phyloP scores from a whole-genome alignment of 768 basidiomycete species.

The Kwoniella pini region DNA sequence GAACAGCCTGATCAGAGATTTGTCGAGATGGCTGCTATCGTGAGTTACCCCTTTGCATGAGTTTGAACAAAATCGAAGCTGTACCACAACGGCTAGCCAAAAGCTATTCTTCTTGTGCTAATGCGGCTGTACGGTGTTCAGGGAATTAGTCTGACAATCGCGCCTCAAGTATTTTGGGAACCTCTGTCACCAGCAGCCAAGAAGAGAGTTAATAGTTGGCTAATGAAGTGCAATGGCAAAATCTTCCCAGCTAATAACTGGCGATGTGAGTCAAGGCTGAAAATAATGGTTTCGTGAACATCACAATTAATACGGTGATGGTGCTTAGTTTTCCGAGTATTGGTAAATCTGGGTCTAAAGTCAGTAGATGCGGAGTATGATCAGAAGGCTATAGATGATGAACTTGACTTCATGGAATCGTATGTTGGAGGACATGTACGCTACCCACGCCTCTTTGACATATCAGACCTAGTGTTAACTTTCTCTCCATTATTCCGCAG shows the following conservation, averaged over 20 bases:
- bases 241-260: slow-evolving; percentile 39
- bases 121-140: too few relatives aligned
- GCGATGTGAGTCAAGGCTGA: slow-evolving; percentile 29
- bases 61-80: too few relatives aligned
- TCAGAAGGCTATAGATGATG: slow-evolving; percentile 32
- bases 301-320: not conserved
- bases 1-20: slow-evolving; percentile 71
- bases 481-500: slow-evolving; percentile 6
- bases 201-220: slow-evolving; percentile 25
- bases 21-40: slow-evolving; percentile 77
- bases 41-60: too few relatives aligned
- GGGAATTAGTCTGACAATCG: slow-evolving; percentile 67
- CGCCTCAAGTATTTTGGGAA: slow-evolving; percentile 61
- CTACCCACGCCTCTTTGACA: too few relatives aligned
- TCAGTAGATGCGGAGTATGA: slow-evolving; percentile 35
- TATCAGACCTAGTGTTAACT: not conserved
- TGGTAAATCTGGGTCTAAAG: slow-evolving; percentile 36
- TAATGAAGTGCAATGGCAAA: slow-evolving; percentile 22
- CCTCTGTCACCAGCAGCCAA: slow-evolving; percentile 27
- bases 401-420: slow-evolving; percentile 30
- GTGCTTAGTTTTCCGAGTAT: slow-evolving; percentile 31
- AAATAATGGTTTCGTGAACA: too few relatives aligned
- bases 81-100: too few relatives aligned
- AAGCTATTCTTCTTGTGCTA: too few relatives aligned
- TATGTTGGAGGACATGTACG: slow-evolving; percentile 37